phyloP scores from a whole-genome alignment of 345 rosid genomes.

The Lumnitzera racemosa region DNA sequence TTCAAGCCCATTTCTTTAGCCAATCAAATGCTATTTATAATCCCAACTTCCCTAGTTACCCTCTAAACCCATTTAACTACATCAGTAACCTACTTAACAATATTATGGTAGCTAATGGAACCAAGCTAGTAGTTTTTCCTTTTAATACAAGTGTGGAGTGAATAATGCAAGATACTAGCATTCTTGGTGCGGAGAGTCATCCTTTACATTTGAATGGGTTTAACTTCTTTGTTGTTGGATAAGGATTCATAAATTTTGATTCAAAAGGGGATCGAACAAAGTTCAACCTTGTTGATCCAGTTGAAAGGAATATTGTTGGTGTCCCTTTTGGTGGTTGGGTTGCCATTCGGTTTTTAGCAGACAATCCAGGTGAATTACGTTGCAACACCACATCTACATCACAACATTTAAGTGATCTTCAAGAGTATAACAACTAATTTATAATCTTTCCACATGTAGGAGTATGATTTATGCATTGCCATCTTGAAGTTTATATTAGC shows the following conservation, averaged over 20 bases:
- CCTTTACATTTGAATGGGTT: too few species aligned
- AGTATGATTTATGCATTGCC: background rate
- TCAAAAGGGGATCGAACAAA: background rate
- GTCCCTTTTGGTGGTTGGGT: constrained; percentile 23
- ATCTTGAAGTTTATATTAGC: constrained; percentile 3
- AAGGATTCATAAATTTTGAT: too few species aligned
- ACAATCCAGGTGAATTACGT: constrained; percentile 18
- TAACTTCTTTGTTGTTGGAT: too few species aligned
- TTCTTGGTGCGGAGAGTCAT: constrained; percentile 8
- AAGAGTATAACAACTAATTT: background rate
- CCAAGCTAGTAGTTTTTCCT: constrained; percentile 15
- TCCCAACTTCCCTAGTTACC: constrained; percentile 15
- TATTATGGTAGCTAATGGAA: constrained; percentile 16
- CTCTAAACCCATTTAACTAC: constrained; percentile 19
- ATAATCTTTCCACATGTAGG: background rate
- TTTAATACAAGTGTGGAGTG: constrained; percentile 19
- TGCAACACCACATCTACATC: background rate
- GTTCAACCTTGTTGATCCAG: constrained; percentile 23
- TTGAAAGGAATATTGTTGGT: constrained; percentile 16
- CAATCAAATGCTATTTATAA: constrained; percentile 9
- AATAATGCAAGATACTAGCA: constrained; percentile 21
- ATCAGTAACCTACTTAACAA: constrained; percentile 18
- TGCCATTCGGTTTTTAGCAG: constrained; percentile 18
- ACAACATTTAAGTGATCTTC: background rate
- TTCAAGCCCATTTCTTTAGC: too few species aligned